Conservation (phyloP, 2,329 filamentous ascomycete species). For the Pyrenochaeta sp. region DNA sequence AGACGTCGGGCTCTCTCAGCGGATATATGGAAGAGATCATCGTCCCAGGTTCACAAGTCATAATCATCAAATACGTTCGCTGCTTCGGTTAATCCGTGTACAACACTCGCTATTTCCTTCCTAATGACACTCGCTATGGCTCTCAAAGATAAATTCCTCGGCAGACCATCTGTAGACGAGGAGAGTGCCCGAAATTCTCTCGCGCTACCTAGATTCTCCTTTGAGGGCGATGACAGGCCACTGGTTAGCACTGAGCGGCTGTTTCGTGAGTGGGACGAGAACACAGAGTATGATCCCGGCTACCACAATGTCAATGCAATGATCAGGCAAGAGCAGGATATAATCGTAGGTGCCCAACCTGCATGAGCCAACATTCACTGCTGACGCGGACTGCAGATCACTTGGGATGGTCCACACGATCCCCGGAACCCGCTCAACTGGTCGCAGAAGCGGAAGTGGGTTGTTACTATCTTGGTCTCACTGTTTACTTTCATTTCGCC, state of each 20-base stretch:
- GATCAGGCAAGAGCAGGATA: conserved; percentile 16
- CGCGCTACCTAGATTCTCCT: conserved; percentile 25
- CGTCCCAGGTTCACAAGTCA: neutral
- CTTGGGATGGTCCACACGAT: conserved; percentile 56
- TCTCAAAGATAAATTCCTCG: conserved; percentile 19
- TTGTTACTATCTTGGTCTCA: conserved; percentile 54
- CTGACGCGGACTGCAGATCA: conserved; percentile 36
- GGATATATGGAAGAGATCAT: conserved; percentile 2
- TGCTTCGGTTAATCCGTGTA: no score
- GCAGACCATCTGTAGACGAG: conserved; percentile 10
- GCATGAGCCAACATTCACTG: neutral
- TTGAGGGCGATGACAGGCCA: conserved; percentile 21
- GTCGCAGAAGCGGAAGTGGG: conserved; percentile 53
- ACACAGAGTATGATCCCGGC: conserved; percentile 16
- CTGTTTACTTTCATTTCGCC: conserved; percentile 50
- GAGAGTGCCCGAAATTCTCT: conserved; percentile 7
- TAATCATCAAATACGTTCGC: no score
- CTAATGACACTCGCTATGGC: conserved; percentile 15
- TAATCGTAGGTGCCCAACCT: conserved; percentile 19
- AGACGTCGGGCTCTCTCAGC: neutral
- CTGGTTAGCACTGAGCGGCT: conserved; percentile 30
- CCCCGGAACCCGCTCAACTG: conserved; percentile 58
- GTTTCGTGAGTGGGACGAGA: conserved; percentile 24
- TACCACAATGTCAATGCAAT: conserved; percentile 9
- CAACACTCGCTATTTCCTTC: conserved; percentile 6